A percentile compares a stretch with the other conserved stretches of the same genome.
phyloP scores from a whole-genome alignment of 2,329 filamentous ascomycete species.

The Colletotrichum orchidophilum region DNA sequence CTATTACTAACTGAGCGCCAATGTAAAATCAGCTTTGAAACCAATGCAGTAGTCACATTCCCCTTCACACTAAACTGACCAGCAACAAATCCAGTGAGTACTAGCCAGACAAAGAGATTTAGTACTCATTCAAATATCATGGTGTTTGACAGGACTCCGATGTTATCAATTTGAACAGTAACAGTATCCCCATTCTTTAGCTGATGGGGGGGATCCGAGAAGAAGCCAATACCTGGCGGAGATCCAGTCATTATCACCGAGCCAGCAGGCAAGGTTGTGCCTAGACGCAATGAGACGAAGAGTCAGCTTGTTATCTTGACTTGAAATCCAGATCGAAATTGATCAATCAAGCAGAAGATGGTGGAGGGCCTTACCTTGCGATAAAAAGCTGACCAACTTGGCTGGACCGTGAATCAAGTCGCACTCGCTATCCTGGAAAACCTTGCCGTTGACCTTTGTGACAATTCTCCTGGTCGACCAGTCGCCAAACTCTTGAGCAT shows the following conservation, averaged over 20 bases:
- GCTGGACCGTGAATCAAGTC: neutral
- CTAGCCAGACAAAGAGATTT: too few species aligned
- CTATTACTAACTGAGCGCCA: too few species aligned
- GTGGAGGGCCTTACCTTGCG: neutral
- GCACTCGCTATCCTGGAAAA: conserved; percentile 48
- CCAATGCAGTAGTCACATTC: too few species aligned
- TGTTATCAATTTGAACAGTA: conserved; percentile 44
- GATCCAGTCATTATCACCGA: conserved; percentile 59
- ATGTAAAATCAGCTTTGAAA: too few species aligned
- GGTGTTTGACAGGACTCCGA: conserved; percentile 38
- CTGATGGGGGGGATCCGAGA: too few species aligned
- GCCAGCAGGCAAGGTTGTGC: conserved; percentile 52
- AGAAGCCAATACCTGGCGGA: conserved; percentile 50
- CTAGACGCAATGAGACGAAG: too few species aligned
- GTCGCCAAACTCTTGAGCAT: conserved; percentile 31
- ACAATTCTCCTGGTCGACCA: conserved; percentile 36
- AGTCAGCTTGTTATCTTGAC: neutral
- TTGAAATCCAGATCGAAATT: neutral
- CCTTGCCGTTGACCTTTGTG: conserved; percentile 53
- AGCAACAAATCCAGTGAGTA: too few species aligned
- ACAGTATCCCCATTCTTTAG: conserved; percentile 47
- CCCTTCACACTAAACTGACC: too few species aligned
- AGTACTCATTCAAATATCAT: conserved; percentile 35
- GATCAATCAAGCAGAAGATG: neutral
- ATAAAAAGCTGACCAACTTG: neutral